Percentiles rank a stretch among this genome's conserved stretches.
Conservation (phyloP, 805 yeast species). For the Barnettozyma populi region DNA sequence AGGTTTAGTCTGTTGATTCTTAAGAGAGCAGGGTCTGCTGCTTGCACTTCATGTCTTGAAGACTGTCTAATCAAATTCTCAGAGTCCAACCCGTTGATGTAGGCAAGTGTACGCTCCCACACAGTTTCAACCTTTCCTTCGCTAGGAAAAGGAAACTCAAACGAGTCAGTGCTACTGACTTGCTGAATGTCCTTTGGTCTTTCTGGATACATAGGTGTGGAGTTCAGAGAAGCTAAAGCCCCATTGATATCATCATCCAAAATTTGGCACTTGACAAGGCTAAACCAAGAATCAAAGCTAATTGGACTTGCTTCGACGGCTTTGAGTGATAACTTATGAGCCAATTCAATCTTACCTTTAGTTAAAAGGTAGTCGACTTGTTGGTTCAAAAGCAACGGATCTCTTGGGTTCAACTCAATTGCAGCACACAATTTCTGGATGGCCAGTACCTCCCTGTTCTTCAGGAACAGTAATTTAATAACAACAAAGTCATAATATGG, state of each 20-base stretch:
- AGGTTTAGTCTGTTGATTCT: slow-evolving; percentile 46
- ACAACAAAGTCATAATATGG: slow-evolving; percentile 27
- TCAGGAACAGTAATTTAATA: slow-evolving; percentile 27
- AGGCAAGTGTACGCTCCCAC: slow-evolving; percentile 33
- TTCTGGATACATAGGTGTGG: slow-evolving; percentile 62
- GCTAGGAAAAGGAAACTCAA: slow-evolving; percentile 44
- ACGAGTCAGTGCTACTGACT: slow-evolving; percentile 38
- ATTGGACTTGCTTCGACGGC: slow-evolving; percentile 69
- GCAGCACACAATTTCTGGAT: slow-evolving; percentile 26
- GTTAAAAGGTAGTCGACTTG: slow-evolving; percentile 61
- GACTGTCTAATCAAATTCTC: slow-evolving; percentile 21
- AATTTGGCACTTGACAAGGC: slow-evolving; percentile 55
- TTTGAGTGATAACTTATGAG: slow-evolving; percentile 51
- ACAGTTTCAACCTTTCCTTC: slow-evolving; percentile 48
- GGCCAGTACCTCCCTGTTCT: slow-evolving; percentile 33
- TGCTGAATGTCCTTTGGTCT: slow-evolving; percentile 35
- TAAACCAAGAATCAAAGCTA: slow-evolving; percentile 70
- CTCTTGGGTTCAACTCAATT: slow-evolving; percentile 20
- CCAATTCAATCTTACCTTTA: slow-evolving; percentile 49
- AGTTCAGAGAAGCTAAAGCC: slow-evolving; percentile 66
- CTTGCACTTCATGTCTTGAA: slow-evolving; percentile 30
- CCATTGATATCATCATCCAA: slow-evolving; percentile 45
- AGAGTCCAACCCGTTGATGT: slow-evolving; percentile 24
- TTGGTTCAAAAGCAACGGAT: slow-evolving; percentile 19
- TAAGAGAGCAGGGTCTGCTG: slow-evolving; percentile 42